These are phyloP conservation scores for Ensete ventricosum DNA, from an alignment of 176 grass and related monocot species.

Conservation along the genomic window DNA sequence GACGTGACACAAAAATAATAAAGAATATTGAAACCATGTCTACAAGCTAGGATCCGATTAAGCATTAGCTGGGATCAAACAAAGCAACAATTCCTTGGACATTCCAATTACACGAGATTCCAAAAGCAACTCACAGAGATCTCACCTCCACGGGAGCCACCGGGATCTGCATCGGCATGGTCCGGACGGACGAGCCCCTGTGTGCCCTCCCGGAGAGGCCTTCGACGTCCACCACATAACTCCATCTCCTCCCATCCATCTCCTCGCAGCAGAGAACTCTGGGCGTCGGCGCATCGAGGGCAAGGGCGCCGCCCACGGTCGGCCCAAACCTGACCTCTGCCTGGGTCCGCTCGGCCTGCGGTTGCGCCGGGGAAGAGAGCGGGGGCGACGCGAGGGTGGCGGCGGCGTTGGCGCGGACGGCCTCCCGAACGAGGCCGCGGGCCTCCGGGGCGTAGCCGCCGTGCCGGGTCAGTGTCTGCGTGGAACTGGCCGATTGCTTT, in stretches of 20 bases:
- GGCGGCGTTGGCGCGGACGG: slow-evolving; percentile 39
- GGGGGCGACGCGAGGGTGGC: slow-evolving; percentile 3
- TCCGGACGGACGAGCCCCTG: slow-evolving; percentile 37
- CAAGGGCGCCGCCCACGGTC: slow-evolving; percentile 17
- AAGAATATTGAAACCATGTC: neutral
- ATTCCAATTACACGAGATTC: neutral
- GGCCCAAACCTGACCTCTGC: slow-evolving; percentile 31
- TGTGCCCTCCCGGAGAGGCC: slow-evolving; percentile 1
- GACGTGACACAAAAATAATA: neutral
- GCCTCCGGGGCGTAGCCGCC: slow-evolving; percentile 32
- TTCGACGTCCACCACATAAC: slow-evolving; percentile 55
- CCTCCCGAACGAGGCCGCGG: slow-evolving; percentile 49
- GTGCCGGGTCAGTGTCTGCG: slow-evolving; percentile 38
- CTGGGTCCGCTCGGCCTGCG: slow-evolving; percentile 7
- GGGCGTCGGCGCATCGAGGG: slow-evolving; percentile 15
- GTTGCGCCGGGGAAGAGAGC: neutral
- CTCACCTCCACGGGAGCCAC: slow-evolving; percentile 70
- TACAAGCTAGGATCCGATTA: neutral
- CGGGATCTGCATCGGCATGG: slow-evolving; percentile 62
- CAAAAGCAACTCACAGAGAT: neutral
- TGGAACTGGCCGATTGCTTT: slow-evolving; percentile 46
- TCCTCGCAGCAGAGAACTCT: slow-evolving; percentile 86
- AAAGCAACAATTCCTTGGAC: neutral
- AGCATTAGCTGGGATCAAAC: too few species aligned
- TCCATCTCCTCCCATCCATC: slow-evolving; percentile 84